A percentile compares a stretch with the other conserved stretches of the same genome.
phyloP scores from a whole-genome alignment of 305 asterid genomes.

The Rubia balearica region DNA sequence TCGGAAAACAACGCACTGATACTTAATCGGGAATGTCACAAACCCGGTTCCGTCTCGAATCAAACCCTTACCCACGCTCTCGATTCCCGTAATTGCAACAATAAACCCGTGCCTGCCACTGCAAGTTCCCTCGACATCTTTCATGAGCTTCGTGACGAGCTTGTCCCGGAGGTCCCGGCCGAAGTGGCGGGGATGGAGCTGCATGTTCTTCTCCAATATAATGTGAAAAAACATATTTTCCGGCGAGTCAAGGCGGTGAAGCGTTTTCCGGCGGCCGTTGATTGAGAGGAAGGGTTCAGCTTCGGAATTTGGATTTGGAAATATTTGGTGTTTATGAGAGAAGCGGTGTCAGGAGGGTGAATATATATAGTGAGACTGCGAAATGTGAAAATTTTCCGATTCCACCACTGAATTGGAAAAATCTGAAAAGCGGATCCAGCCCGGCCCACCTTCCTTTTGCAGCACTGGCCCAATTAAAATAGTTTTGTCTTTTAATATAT shows the following conservation, averaged over 20 bases:
- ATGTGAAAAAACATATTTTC: conserved; percentile 71
- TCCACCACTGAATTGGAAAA: too few species aligned
- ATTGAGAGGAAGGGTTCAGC: background rate
- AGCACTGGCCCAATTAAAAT: too few species aligned
- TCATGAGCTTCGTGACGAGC: conserved; percentile 89
- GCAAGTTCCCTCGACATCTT: conserved; percentile 96
- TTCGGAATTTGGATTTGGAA: too few species aligned
- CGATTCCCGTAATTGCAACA: conserved; percentile 90
- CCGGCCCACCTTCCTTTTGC: too few species aligned
- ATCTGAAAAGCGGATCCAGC: too few species aligned
- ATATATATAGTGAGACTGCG: too few species aligned
- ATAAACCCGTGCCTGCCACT: conserved; percentile 94
- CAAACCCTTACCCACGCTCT: conserved; percentile 77
- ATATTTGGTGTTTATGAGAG: too few species aligned
- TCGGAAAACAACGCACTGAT: too few species aligned
- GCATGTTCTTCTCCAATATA: conserved; percentile 89
- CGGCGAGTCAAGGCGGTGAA: background rate
- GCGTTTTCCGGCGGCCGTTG: background rate
- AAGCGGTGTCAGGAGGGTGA: too few species aligned
- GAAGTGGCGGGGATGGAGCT: conserved; percentile 93
- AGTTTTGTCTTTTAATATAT: too few species aligned
- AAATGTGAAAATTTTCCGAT: too few species aligned
- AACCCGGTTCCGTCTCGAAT: conserved; percentile 30
- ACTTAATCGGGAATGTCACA: too few species aligned
- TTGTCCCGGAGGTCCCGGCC: conserved; percentile 95